These are phyloP conservation scores for Suhomyces emberorum DNA, from an alignment of 805 yeast genomes.

Conservation along the genomic window DNA sequence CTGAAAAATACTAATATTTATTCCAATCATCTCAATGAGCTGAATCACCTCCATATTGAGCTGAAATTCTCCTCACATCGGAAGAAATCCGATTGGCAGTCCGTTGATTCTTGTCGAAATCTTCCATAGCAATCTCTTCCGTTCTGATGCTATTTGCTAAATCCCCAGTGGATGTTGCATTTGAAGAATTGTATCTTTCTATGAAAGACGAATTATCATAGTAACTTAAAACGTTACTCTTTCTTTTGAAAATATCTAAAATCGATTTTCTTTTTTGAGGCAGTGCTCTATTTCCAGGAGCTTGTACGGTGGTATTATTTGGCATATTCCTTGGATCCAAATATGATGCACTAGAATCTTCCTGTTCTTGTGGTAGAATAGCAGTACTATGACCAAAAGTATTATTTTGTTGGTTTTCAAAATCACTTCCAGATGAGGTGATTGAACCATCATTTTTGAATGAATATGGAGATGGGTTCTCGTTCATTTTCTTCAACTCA, in stretches of 20 bases:
- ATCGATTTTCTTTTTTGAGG: conserved; percentile 31
- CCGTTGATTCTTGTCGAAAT: conserved; percentile 24
- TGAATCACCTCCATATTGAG: not conserved
- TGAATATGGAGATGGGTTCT: not conserved
- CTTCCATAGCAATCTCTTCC: conserved; percentile 52
- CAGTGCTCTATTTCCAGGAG: not conserved
- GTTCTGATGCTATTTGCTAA: conserved; percentile 35
- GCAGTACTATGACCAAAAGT: not conserved
- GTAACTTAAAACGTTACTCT: conserved; percentile 14
- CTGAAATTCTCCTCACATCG: conserved; percentile 11
- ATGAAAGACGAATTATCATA: conserved; percentile 32
- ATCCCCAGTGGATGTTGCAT: conserved; percentile 29
- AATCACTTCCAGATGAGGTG: conserved; percentile 8
- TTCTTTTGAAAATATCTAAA: conserved; percentile 31
- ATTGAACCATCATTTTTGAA: conserved; percentile 5
- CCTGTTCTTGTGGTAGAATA: not conserved
- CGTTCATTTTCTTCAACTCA: not conserved
- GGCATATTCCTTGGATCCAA: conserved; percentile 1
- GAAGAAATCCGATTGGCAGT: conserved; percentile 21
- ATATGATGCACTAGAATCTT: not conserved
- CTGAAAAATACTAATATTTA: too few species aligned
- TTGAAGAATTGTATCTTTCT: conserved; percentile 22
- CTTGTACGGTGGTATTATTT: not conserved
- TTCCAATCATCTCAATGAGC: too few species aligned
- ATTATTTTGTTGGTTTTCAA: conserved; percentile 1